These are phyloP conservation scores for Fimicolochytrium jonesii DNA, from an alignment of 192 early-diverging fungal species.

Conservation along the genomic window DNA sequence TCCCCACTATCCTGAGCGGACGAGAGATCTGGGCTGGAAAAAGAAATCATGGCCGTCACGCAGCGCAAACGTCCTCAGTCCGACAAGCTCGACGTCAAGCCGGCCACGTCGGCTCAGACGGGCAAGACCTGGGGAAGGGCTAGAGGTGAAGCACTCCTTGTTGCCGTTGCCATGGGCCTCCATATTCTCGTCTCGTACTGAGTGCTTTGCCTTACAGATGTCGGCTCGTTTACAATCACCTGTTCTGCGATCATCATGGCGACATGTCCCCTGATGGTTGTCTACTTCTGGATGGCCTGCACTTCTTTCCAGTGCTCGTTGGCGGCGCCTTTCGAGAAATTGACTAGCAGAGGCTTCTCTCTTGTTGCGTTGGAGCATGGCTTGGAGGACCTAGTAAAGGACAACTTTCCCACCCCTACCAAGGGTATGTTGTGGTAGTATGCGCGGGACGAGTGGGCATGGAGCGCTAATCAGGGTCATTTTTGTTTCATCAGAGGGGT, in stretches of 20 bases:
- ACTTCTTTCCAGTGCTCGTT: conserved; percentile 62
- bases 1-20: too few relatives aligned
- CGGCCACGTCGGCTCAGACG: conserved; percentile 46
- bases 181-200: background rate
- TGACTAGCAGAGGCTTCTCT: conserved; percentile 29
- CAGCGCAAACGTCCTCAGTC: too few relatives aligned
- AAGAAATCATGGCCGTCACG: too few relatives aligned
- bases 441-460: background rate
- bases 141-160: conserved; percentile 41
- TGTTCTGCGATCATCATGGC: conserved; percentile 53
- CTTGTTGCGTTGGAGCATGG: conserved; percentile 18
- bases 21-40: too few relatives aligned
- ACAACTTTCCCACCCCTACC: conserved; percentile 41
- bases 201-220: conserved; percentile 13
- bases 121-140: conserved; percentile 76
- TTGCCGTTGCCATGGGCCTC: background rate
- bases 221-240: conserved; percentile 43
- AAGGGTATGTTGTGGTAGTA: conserved; percentile 13
- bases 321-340: conserved; percentile 44
- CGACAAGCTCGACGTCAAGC: too few relatives aligned
- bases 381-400: conserved; percentile 14
- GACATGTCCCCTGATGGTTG: conserved; percentile 59
- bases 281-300: conserved; percentile 68
- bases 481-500: conserved; percentile 36
- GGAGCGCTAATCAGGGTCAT: background rate